Evolutionary conservation across 352 stramenopile species (phyloP).

Genomic region (Phytopythium litorale): DNA sequence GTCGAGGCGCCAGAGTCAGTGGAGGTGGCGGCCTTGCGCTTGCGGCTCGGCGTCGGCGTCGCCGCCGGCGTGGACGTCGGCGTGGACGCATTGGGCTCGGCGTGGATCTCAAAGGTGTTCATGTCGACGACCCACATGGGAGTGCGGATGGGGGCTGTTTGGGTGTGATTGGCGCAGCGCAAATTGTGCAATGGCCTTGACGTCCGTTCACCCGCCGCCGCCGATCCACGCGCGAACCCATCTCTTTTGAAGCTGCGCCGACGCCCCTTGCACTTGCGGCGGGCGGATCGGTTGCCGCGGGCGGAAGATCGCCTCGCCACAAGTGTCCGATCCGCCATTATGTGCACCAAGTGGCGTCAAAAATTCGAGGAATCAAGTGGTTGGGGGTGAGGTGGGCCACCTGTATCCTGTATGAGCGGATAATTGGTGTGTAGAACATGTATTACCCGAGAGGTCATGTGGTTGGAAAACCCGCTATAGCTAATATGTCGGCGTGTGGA

Average conservation of each 20-base stretch:
- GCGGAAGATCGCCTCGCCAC: not conserved
- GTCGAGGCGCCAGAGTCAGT: not conserved
- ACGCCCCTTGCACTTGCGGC: not conserved
- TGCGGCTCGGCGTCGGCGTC: not conserved
- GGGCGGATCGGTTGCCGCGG: not conserved
- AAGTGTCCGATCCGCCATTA: not conserved
- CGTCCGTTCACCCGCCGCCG: not conserved
- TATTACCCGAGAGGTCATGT: constrained; percentile 17
- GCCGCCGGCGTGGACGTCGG: not conserved
- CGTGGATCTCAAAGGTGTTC: constrained; percentile 28
- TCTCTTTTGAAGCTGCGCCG: not conserved
- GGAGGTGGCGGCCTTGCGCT: constrained; percentile 9
- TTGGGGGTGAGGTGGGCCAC: not conserved
- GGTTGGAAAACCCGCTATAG: constrained; percentile 14
- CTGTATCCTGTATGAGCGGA: not conserved
- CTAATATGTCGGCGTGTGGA: constrained; percentile 7
- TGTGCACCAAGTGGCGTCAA: not conserved
- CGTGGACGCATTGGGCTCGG: constrained; percentile 22
- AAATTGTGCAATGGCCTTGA: constrained; percentile 26
- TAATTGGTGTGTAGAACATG: constrained; percentile 11
- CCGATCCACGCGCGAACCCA: not conserved
- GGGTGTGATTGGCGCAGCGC: constrained; percentile 9
- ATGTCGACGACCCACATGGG: constrained; percentile 25
- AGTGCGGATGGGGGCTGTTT: not conserved
- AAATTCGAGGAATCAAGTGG: constrained; percentile 17